Percentiles rank a stretch among this genome's conserved stretches.
Evolutionary conservation across 257 asterid genomes (phyloP).

Genomic region (Solanum piurae): DNA sequence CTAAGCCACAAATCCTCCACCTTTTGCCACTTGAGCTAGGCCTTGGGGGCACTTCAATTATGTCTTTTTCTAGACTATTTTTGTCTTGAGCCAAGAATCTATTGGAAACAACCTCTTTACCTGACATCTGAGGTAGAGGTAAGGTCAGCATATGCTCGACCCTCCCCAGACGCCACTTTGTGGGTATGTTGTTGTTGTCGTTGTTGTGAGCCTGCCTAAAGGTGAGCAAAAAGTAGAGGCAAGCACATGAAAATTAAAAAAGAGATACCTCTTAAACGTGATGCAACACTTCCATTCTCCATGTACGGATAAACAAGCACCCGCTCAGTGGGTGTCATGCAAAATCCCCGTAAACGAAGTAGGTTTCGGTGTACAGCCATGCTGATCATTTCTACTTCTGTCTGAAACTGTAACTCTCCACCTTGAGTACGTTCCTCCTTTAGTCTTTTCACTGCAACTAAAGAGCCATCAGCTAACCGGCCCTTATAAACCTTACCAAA

Average conservation of each 20-base stretch:
- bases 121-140: background rate
- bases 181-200: background rate
- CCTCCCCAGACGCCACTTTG: background rate
- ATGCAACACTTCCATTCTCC: slow-evolving; percentile 91
- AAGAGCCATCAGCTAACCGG: slow-evolving; percentile 27
- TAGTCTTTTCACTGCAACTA: slow-evolving; percentile 32
- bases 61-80: background rate
- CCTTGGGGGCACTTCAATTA: too few species aligned
- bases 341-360: slow-evolving; percentile 77
- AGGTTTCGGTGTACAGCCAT: slow-evolving; percentile 84
- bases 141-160: background rate
- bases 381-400: slow-evolving; percentile 89
- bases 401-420: slow-evolving; percentile 51
- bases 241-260: background rate
- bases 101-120: background rate
- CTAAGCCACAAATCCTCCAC: too few species aligned
- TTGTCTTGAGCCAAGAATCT: background rate
- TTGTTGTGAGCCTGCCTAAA: background rate
- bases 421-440: slow-evolving; percentile 34
- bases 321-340: slow-evolving; percentile 87
- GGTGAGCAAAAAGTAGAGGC: background rate
- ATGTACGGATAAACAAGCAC: slow-evolving; percentile 87
- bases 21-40: too few species aligned
- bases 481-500: slow-evolving; percentile 32
- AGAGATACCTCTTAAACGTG: slow-evolving; percentile 77